Conservation (phyloP, 2,329 filamentous ascomycete species). For the Aspergillus novofumigatus region DNA sequence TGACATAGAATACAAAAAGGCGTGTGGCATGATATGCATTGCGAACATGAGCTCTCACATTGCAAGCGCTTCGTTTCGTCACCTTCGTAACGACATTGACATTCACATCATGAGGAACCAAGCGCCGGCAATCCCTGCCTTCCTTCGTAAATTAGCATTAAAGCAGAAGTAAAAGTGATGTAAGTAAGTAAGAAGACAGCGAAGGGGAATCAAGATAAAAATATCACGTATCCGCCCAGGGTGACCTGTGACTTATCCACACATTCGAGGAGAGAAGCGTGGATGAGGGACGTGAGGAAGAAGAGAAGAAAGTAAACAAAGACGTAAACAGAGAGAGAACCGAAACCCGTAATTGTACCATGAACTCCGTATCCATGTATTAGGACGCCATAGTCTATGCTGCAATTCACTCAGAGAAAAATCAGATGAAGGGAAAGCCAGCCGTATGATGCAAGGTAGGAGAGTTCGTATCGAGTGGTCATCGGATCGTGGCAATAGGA, state of each 20-base stretch:
- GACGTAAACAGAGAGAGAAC: slow-evolving; percentile 10
- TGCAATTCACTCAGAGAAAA: slow-evolving; percentile 11
- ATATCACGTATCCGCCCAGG: background rate
- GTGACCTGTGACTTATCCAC: slow-evolving; percentile 12
- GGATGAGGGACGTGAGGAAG: background rate
- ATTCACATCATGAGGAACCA: background rate
- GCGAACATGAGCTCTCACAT: background rate
- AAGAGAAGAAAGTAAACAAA: slow-evolving; percentile 1
- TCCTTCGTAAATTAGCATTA: background rate
- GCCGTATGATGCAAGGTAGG: background rate
- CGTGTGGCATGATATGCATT: background rate
- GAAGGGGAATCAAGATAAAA: background rate
- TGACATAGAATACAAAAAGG: background rate
- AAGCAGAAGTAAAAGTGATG: background rate
- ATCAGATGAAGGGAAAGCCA: slow-evolving; percentile 1
- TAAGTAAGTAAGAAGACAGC: background rate
- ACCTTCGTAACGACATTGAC: background rate
- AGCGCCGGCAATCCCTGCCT: background rate
- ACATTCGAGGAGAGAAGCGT: background rate
- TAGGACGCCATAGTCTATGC: slow-evolving; percentile 21
- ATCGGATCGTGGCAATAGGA: background rate
- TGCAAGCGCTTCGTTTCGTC: background rate
- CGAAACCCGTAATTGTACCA: background rate
- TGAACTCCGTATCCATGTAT: slow-evolving; percentile 18
- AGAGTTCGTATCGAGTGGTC: background rate